phyloP scores from a whole-genome alignment of 768 basidiomycete species.

The Ramaria sp. region DNA sequence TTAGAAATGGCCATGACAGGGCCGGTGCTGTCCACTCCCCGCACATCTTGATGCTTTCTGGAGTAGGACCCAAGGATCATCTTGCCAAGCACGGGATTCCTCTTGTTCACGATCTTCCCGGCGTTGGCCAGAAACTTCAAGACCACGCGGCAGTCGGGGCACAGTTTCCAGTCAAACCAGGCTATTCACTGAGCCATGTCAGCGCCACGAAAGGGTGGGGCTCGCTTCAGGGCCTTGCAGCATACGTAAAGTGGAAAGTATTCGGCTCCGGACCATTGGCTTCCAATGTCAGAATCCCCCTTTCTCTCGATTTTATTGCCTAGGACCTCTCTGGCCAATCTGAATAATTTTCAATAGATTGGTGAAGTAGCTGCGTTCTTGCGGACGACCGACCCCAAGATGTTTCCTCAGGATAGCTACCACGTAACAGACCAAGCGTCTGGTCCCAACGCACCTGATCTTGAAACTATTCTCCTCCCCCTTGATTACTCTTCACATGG shows the following conservation, averaged over 20 bases:
- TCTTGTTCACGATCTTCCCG: conserved; percentile 15
- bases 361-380: conserved; percentile 23
- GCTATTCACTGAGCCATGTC: neutral
- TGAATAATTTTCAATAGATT: conserved; percentile 14
- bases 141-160: conserved; percentile 12
- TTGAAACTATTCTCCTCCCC: conserved; percentile 16
- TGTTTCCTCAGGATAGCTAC: conserved; percentile 22
- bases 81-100: conserved; percentile 12
- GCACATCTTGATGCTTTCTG: conserved; percentile 58
- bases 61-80: conserved; percentile 15
- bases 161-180: conserved; percentile 17
- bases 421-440: conserved; percentile 22
- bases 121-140: conserved; percentile 17
- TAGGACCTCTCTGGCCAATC: neutral
- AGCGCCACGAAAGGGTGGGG: neutral
- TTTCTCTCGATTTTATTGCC: neutral
- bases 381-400: conserved; percentile 20
- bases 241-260: neutral
- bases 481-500: neutral
- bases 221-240: neutral
- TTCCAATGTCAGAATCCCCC: conserved; percentile 1
- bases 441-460: conserved; percentile 23
- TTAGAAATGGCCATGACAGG: conserved; percentile 20
- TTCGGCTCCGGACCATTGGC: conserved; percentile 8
- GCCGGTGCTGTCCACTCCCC: conserved; percentile 57